Conservation (phyloP, 225 moss, liverwort and hornwort genomes). For the Takakia lepidozioides region DNA sequence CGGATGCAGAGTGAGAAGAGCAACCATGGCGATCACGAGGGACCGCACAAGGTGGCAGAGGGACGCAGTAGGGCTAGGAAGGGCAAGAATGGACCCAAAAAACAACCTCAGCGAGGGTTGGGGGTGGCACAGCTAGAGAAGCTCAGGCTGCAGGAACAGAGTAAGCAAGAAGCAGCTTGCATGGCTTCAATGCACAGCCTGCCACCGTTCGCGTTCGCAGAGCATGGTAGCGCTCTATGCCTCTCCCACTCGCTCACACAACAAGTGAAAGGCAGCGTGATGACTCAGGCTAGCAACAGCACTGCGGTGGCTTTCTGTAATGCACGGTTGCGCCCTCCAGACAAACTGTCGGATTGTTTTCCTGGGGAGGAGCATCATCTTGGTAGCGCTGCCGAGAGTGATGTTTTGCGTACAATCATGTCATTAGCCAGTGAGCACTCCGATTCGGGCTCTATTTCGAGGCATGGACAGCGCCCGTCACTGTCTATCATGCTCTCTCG, state of each 20-base stretch:
- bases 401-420: conserved; percentile 38
- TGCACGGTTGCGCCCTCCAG: conserved; percentile 31
- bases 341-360: conserved; percentile 31
- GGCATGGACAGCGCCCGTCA: conserved; percentile 28
- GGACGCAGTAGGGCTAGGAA: conserved; percentile 63
- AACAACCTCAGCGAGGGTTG: conserved; percentile 85
- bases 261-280: conserved; percentile 28
- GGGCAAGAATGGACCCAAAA: conserved; percentile 78
- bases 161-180: conserved; percentile 53
- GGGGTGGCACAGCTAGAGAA: conserved; percentile 99
- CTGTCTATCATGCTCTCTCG: conserved; percentile 32
- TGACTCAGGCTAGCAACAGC: conserved; percentile 20
- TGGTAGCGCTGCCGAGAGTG: conserved; percentile 27
- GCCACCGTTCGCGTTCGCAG: conserved; percentile 38
- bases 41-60: conserved; percentile 16
- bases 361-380: conserved; percentile 22
- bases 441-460: conserved; percentile 18
- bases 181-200: conserved; percentile 40
- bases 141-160: conserved; percentile 90
- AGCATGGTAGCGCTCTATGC: conserved; percentile 40
- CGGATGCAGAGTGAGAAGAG: conserved; percentile 31
- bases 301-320: conserved; percentile 27
- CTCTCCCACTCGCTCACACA: too few relatives aligned
- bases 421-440: conserved; percentile 33
- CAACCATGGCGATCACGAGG: conserved; percentile 16